Evolutionary conservation across 352 stramenopile species (phyloP), one percentile per base, ranked within the genome.

Genomic region (Phytopythium montanum): DNA sequence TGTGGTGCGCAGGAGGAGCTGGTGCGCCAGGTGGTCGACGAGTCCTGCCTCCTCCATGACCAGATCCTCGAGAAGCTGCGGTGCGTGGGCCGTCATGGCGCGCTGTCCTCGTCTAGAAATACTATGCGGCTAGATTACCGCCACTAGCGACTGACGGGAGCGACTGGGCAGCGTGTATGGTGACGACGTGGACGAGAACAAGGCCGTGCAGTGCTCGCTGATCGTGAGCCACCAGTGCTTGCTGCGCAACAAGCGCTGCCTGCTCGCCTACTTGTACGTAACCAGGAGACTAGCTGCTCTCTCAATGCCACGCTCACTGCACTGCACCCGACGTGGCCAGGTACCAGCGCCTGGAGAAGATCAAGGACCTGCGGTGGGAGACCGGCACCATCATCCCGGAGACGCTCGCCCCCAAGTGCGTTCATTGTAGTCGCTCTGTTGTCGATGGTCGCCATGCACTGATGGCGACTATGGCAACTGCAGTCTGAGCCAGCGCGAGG

Each of bases 341-440:
- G 60, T 74, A 91, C 56, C 61, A 87, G 70, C 81, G 88, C n/a
- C 64, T 85, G 36, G 72, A 92, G 68, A 96, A 96, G 58, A 90
- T 97, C 65, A 92, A 94, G 65, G 82, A 88, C 50, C 66, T 97
- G 55, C 81, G 90, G 19, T 97, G 90, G 90, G 87, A 97, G 61
- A 94, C 85, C 1, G 90, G 90, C 52, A 92, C 87, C 31, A 87
- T 97, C 56, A 87, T 97, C 44, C 88, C 90, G 1, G 67, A 80
- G 13, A 51, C 74, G 53, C 71, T 97, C 23, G 85, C 79, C 4
- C 69, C 75, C 50, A 92, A 89, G 86, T 94, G 61, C n/a, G 67
- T 33, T 34, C 14, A 39, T 54, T 6, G 14, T 45, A 34, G 29
- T 9, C 9, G 29, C 29, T 34, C 5, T 34, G 29, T 9, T 34